Base-by-base conservation (phyloP, 1,284 basidiomycete species). In the Fomes fomentarius region DNA sequence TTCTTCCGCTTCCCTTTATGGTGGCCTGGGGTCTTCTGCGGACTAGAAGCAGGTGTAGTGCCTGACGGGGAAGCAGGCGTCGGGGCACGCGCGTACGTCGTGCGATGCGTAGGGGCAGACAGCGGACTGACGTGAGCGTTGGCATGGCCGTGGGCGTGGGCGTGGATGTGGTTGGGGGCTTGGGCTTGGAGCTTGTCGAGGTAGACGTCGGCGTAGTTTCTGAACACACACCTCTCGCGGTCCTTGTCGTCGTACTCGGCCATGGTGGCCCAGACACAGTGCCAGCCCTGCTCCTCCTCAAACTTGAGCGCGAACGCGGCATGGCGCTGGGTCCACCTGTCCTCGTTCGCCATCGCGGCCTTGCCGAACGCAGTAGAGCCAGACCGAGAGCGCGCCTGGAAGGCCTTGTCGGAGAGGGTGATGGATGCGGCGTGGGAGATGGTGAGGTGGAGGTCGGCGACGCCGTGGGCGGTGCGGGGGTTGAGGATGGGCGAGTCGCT, bases 131-230 rank as follows among this genome's bases (percentile, higher is more conserved):
- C 19, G 42, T 42, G 19, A 19, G 28, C 17, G 15, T 21, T 17
- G 26, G 14, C 8, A 7, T 15, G 12, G 21, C 33, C 17, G 6
- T 38, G 24, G 21, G 52, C 25, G 25, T 31, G 33, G 5, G 50
- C 31, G 12, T 33, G n/a, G 26, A 25, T 30, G 26, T 47, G 25
- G 25, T 26, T 21, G 10, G 46, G 17, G 6, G 56, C 34, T 22
- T 52, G 58, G 37, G 52, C 31, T 12, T 58, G 63, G 34, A 70
- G 54, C 34, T 57, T 47, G 38, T 69, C 67, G 46, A 74, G 64
- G 50, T 73, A 82, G 17, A 86, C 82, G 58, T 87, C 85, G 57
- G 83, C 77, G 67, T 83, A 87, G 63, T 76, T 85, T 54, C 84
- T 74, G 63, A 84, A 84, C 35, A 77, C 68, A 61, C 81, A 84